These are phyloP conservation scores for Ascochyta rabiei DNA, from an alignment of 2,329 filamentous ascomycete genomes.

Conservation along the genomic window DNA sequence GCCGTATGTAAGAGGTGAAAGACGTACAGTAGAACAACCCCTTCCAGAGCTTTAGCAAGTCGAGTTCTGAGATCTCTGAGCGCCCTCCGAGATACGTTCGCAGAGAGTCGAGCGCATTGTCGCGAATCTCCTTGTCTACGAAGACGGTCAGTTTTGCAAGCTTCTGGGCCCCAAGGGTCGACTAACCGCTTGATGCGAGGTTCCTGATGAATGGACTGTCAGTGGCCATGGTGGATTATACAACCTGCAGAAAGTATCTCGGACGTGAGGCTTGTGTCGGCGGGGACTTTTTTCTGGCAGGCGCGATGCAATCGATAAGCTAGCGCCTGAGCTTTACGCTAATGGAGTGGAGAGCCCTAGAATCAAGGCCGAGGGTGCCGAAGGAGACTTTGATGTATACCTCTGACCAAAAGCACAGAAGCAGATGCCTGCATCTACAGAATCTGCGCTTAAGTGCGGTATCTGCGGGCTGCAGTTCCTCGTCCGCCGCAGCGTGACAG, in stretches of 20 bases:
- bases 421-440: no score
- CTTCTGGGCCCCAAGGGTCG: neutral
- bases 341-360: neutral
- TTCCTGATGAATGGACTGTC: constrained; percentile 78
- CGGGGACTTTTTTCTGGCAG: constrained; percentile 19
- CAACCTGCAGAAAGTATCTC: neutral
- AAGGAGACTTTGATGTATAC: neutral
- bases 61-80: constrained; percentile 66
- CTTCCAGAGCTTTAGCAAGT: constrained; percentile 90
- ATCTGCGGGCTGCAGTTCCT: no score
- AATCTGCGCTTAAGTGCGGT: no score
- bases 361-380: neutral
- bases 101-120: constrained; percentile 77
- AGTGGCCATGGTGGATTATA: constrained; percentile 4
- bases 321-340: constrained; percentile 3
- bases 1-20: neutral
- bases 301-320: constrained; percentile 11
- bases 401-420: no score
- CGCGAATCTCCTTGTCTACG: constrained; percentile 77
- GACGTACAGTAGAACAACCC: constrained; percentile 80
- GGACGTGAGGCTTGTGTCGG: neutral
- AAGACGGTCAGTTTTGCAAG: constrained; percentile 14
- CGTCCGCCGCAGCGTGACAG: no score
- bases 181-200: constrained; percentile 80
- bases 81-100: constrained; percentile 75